phyloP scores from a whole-genome alignment of 768 basidiomycete genomes.

The Brasilioporus rufonigricans region DNA sequence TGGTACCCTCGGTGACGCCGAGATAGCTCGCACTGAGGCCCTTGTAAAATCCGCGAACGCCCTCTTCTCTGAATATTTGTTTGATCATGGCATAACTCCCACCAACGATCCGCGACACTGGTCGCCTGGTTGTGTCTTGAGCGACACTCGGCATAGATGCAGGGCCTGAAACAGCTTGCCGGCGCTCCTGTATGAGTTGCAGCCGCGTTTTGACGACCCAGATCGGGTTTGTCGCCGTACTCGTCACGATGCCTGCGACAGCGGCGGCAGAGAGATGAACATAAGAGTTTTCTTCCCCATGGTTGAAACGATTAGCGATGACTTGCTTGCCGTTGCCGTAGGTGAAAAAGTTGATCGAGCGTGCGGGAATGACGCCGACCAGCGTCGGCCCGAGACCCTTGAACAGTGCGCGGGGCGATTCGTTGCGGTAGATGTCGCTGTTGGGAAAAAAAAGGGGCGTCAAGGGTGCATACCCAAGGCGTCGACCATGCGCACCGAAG shows the following conservation, averaged over 20 bases:
- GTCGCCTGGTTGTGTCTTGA: conserved; percentile 5
- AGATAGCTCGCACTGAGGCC: conserved; percentile 93
- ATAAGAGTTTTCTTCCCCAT: conserved; percentile 72
- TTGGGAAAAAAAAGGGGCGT: too few species aligned
- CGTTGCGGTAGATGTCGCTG: conserved; percentile 85
- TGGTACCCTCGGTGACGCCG: conserved; percentile 93
- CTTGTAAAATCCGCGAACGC: conserved; percentile 88
- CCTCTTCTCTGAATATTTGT: conserved; percentile 78
- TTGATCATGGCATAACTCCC: conserved; percentile 62
- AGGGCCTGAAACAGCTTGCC: conserved; percentile 5
- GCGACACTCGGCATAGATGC: not conserved
- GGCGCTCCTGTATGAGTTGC: conserved; percentile 57
- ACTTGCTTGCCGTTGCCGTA: conserved; percentile 96
- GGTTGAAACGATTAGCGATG: conserved; percentile 79
- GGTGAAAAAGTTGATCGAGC: conserved; percentile 96
- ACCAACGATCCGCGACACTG: conserved; percentile 37
- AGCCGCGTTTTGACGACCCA: conserved; percentile 99
- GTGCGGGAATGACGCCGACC: conserved; percentile 92
- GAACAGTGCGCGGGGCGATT: conserved; percentile 88
- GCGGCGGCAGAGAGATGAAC: conserved; percentile 89
- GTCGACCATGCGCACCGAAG: conserved; percentile 80
- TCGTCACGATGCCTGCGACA: conserved; percentile 80
- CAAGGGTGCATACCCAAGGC: too few species aligned
- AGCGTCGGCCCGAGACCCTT: conserved; percentile 93
- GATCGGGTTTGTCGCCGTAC: conserved; percentile 94